A percentile compares a stretch with the other conserved stretches of the same genome.
These are phyloP conservation scores for Mycosphaerella sp. DNA, from an alignment of 2,329 filamentous ascomycete genomes.

Conservation along the genomic window DNA sequence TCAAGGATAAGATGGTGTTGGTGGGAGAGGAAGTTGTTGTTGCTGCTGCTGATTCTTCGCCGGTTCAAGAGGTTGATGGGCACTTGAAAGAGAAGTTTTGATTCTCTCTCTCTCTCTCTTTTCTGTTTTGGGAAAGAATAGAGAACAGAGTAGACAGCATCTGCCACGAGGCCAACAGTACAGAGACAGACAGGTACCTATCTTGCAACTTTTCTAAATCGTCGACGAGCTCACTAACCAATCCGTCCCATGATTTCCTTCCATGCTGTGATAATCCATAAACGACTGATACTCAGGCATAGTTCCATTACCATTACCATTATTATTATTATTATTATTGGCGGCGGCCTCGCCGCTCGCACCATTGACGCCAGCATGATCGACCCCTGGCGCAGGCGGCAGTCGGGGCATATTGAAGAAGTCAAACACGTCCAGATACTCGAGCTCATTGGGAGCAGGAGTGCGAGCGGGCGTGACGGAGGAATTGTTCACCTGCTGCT, in stretches of 20 bases:
- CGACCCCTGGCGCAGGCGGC: conserved; percentile 34
- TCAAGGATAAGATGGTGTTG: conserved; percentile 14
- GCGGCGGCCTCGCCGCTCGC: conserved; percentile 18
- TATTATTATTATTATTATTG: no score
- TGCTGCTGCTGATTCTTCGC: neutral
- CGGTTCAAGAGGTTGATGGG: neutral
- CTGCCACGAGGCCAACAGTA: neutral
- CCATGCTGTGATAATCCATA: conserved; percentile 23
- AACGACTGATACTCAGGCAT: conserved; percentile 21
- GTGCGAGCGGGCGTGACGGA: conserved; percentile 30
- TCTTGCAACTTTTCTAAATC: neutral
- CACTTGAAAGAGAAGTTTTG: neutral
- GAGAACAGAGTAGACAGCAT: no score
- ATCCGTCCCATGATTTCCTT: conserved; percentile 17
- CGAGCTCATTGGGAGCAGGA: conserved; percentile 73
- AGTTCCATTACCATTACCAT: conserved; percentile 25
- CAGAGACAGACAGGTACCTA: neutral
- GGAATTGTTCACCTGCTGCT: conserved; percentile 9
- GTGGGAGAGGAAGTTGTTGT: conserved; percentile 14
- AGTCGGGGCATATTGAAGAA: conserved; percentile 88
- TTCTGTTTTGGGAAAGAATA: no score
- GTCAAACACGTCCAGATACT: conserved; percentile 88
- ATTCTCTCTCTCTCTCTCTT: neutral
- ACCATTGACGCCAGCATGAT: conserved; percentile 23
- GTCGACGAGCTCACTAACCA: conserved; percentile 16